These are phyloP conservation scores for Aquilaria agallochum DNA, from an alignment of 441 rosid species.

Conservation along the genomic window DNA sequence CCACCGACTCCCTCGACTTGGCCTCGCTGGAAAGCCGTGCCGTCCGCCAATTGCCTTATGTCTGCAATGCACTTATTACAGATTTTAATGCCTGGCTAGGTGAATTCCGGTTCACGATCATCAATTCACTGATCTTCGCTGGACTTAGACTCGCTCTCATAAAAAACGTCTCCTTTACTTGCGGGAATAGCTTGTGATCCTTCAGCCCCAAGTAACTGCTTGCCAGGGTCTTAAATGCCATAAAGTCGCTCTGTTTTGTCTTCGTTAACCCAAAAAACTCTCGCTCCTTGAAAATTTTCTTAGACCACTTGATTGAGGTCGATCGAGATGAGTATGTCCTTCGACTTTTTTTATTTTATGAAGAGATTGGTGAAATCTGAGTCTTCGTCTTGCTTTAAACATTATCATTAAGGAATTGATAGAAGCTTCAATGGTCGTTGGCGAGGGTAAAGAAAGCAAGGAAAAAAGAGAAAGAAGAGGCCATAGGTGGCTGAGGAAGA, in stretches of 20 bases:
- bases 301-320: conserved; percentile 51
- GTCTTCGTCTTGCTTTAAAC: conserved; percentile 28
- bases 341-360: conserved; percentile 37
- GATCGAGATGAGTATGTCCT: conserved; percentile 58
- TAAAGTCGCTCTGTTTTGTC: conserved; percentile 35
- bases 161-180: conserved; percentile 48
- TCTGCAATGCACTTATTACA: conserved; percentile 38
- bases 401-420: too few species aligned
- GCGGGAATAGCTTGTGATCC: conserved; percentile 47
- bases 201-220: conserved; percentile 43
- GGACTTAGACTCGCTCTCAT: conserved; percentile 47
- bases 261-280: conserved; percentile 54
- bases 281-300: conserved; percentile 67
- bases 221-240: conserved; percentile 45
- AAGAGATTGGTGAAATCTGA: conserved; percentile 72
- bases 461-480: too few species aligned
- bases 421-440: too few species aligned
- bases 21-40: conserved; percentile 23
- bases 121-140: conserved; percentile 45
- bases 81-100: conserved; percentile 50
- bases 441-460: too few species aligned
- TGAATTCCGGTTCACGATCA: conserved; percentile 50
- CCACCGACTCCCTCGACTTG: conserved; percentile 29
- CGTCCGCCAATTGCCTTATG: background rate
- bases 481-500: too few species aligned